Base-by-base conservation (phyloP, 345 rosid genomes). In the Citrus mangshanensis region DNA sequence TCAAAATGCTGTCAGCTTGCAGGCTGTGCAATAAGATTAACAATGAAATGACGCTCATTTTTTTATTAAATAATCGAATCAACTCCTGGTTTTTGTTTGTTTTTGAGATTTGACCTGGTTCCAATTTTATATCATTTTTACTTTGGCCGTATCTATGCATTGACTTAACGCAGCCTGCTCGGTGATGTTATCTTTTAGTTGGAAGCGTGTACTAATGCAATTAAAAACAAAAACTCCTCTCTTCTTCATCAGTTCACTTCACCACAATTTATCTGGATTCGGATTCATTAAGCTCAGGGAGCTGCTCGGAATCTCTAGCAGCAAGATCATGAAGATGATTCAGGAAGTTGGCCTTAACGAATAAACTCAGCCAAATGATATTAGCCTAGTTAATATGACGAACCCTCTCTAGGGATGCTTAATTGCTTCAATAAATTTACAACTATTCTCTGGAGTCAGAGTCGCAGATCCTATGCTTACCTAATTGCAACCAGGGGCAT, bases 121-220 rank as follows among this genome's bases (percentile, higher is more conserved):
- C 24, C 51, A 69, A 21, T 77, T 70, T 42, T 73, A 55, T 62
- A 34, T 67, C 22, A 51, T 13, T 9, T 46, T 69, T 71, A 10
- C 56, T 56, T 56, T 56, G 70, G 68, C 63, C 42, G 12, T 7
- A 38, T 37, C 25, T 2, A 24, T 1, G 51, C 37, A 30, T 65
- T 79, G 81, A 73, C 81, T 65, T 64, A 35, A 40, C 32, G 1
- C 72, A 38, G 67, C 81, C 73, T 65, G 56, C 77, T 73, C 38
- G 70, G 9, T 67, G 70, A 79, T 79, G 73, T 30, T 35, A 37
- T 64, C 24, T 4, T 62, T 28, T 21, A 54, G 19, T 18, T 18
- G 5, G 58, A 16, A 51, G 28, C 72, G 55, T 79, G 21, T 34
- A 35, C 13, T 38, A 24, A 24, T 24, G 18, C 24, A 51, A 66